Evolutionary conservation across 768 basidiomycete genomes (phyloP), one percentile per base, ranked within the genome.

Genomic region (Tylopilus felleus): DNA sequence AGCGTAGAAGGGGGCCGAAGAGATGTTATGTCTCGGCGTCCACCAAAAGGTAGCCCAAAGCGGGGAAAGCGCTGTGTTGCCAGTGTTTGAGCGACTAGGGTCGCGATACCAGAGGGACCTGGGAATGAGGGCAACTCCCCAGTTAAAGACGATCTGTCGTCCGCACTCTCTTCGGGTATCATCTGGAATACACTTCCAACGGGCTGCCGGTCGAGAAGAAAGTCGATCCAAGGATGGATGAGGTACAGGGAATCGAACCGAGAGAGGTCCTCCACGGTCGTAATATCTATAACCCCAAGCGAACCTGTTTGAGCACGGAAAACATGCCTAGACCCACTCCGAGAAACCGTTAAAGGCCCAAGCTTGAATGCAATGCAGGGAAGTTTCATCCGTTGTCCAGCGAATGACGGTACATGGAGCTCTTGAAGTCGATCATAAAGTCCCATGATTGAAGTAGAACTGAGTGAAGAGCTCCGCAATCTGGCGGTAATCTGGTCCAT

Each of bases 331-430:
- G 10, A 10, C 4, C 21, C 12, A 21, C 9, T 22, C 39, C 21
- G 21, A 40, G 39, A 40, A 21, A 12, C 16, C 13, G 41, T 27
- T 43, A 43, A 16, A 17, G 2, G 28, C 8, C 54, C 44, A 4
- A 60, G 41, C 21, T 50, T 41, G 35, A 60, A 60, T 4, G 4
- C 16, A 22, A 60, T 19, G 27, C 58, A 60, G 1, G 58, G 54
- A 33, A 60, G 44, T 29, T 29, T 43, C 52, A 60, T 21, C 25
- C 40, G 31, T 19, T 28, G 36, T 1, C 25, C 47, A 9, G 19
- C 22, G 1, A 49, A 49, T 0, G 0, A 29, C 6, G 51, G 23
- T 0, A 46, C 25, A 0, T 17, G 33, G n/a, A 58, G 38, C 1
- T 14, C 53, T 6, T 33, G 0, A 21, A 57, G 38, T 16, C n/a